Evolutionary conservation across 2,329 filamentous ascomycete genomes (phyloP).

Genomic region (Paraphoma chrysanthemicola): DNA sequence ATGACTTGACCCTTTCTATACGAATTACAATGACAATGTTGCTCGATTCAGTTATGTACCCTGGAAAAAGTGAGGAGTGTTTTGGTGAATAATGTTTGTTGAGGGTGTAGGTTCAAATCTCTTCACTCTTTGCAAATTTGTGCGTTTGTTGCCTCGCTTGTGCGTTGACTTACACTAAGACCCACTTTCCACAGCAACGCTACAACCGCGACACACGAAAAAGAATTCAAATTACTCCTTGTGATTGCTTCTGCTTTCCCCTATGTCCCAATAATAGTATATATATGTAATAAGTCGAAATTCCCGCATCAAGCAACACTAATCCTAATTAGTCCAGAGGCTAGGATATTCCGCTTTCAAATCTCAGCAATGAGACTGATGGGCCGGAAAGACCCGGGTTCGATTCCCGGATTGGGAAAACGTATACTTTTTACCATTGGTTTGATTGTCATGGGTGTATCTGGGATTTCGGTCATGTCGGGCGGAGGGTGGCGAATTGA

Average conservation of each 20-base stretch:
- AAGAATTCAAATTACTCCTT: background rate
- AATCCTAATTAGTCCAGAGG: conserved; percentile 22
- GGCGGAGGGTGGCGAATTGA: background rate
- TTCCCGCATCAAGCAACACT: conserved; percentile 1
- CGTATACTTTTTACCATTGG: background rate
- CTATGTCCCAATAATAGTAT: background rate
- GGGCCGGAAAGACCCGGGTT: conserved; percentile 19
- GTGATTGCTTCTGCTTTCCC: background rate
- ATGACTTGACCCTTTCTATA: background rate
- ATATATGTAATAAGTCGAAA: background rate
- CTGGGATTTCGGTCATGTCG: background rate
- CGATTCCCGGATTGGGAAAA: conserved; percentile 2
- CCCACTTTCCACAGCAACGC: background rate
- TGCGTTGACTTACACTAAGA: background rate
- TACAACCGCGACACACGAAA: background rate
- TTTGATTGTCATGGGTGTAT: background rate
- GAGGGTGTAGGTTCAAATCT: background rate
- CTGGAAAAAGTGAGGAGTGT: background rate
- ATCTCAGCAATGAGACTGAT: background rate
- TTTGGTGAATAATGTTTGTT: background rate
- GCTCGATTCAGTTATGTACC: background rate
- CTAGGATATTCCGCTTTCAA: conserved; percentile 24
- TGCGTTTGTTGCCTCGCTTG: background rate
- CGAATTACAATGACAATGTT: background rate
- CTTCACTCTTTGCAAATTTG: background rate